These are phyloP conservation scores for Aspergillus niger DNA, from an alignment of 2,329 filamentous ascomycete genomes.

Conservation along the genomic window DNA sequence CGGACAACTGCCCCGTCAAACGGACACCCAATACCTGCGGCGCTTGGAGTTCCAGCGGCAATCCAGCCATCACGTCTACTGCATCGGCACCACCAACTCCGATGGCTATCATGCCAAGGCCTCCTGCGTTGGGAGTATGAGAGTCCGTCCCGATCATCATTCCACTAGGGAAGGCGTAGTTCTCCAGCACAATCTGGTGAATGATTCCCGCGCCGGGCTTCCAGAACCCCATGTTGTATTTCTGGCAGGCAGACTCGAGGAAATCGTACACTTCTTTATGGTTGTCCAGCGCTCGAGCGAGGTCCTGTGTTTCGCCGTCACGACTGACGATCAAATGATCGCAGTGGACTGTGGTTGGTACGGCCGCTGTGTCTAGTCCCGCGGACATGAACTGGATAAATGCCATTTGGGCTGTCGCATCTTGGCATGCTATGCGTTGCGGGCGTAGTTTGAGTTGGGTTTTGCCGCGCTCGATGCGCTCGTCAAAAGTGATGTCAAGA, in stretches of 20 bases:
- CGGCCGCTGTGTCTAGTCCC: neutral
- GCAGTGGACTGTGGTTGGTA: neutral
- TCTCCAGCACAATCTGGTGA: neutral
- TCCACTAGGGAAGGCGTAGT: neutral
- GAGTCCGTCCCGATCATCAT: conserved; percentile 81
- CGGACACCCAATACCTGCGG: conserved; percentile 55
- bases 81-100: conserved; percentile 96
- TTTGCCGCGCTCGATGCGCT: neutral
- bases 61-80: conserved; percentile 92
- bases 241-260: neutral
- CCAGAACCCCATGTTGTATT: neutral
- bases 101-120: conserved; percentile 88
- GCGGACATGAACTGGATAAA: neutral
- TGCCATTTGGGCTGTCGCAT: neutral
- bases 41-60: conserved; percentile 94
- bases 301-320: neutral
- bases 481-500: neutral
- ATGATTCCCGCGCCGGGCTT: neutral
- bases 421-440: neutral
- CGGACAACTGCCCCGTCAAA: conserved; percentile 56
- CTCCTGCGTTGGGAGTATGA: conserved; percentile 91
- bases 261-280: neutral
- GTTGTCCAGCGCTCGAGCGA: neutral
- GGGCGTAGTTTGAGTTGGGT: neutral
- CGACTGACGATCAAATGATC: neutral